Percentiles rank a stretch among this genome's conserved stretches.
Conservation (phyloP, 306 rosid species). For the Hylodesmum podocarpum region DNA sequence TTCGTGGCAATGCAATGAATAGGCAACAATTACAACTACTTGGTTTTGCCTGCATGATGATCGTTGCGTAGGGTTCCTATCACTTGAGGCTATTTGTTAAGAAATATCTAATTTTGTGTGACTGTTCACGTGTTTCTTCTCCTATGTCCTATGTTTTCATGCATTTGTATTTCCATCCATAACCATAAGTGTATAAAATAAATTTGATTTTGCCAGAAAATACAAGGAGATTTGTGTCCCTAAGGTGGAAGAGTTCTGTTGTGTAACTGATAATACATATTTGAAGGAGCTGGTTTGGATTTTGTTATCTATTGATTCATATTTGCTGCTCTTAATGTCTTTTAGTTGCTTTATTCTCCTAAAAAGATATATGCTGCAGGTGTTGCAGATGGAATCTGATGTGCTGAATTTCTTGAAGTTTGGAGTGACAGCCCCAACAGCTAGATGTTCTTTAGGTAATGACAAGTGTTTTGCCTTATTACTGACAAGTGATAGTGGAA, state of each 20-base stretch:
- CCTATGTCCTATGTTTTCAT: background rate
- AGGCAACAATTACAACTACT: conserved; percentile 70
- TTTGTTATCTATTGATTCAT: conserved; percentile 3
- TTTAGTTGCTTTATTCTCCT: background rate
- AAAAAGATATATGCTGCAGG: conserved; percentile 44
- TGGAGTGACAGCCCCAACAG: conserved; percentile 89
- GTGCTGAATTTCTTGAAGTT: conserved; percentile 80
- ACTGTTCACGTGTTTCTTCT: background rate
- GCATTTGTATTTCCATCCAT: background rate
- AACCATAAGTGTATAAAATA: background rate
- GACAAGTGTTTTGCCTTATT: background rate
- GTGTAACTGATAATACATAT: conserved; percentile 84
- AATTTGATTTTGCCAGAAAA: conserved; percentile 53
- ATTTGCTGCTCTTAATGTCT: background rate
- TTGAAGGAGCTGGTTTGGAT: conserved; percentile 68
- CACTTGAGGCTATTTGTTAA: conserved; percentile 26
- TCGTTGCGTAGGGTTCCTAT: conserved; percentile 73
- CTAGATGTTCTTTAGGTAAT: conserved; percentile 78
- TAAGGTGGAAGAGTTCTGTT: conserved; percentile 85
- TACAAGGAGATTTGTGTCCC: conserved; percentile 93
- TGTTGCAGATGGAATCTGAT: conserved; percentile 84
- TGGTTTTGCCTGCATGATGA: conserved; percentile 91
- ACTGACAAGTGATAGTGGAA: background rate
- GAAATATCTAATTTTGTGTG: background rate
- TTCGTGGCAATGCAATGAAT: conserved; percentile 66